Base-by-base conservation (phyloP, 2,329 filamentous ascomycete genomes). In the Xenosphaeropsis pyriputrescens region DNA sequence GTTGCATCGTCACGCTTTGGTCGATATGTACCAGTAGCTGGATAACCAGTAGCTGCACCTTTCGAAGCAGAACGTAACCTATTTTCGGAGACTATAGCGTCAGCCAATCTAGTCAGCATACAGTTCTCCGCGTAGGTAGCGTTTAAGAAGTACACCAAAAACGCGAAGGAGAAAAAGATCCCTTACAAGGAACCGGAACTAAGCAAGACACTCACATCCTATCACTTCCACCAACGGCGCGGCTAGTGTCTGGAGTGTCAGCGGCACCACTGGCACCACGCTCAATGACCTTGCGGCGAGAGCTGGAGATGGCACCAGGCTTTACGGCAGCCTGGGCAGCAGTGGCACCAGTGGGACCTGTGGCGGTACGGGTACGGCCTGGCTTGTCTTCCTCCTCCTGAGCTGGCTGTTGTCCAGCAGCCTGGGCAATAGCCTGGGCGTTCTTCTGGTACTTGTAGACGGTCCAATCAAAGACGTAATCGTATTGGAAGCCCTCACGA, bases 371-470 rank as follows among this genome's bases (percentile, higher is more conserved):
- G 53, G 70, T 71, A 57, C 77, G 76, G 50, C 75, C 75, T 47
- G 71, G 68, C 64, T 88, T 85, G 54, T 91, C 84, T 14, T 86
- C 81, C 31, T 77, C 76, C 47, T 86, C 81, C 49, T 72, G 75
- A 60, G 72, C 68, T 41, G 64, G 64, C 54, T 75, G 67, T 51
- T 72, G 70, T 49, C 72, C 78, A 48, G 77, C 78, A 50, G 82
- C 83, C 61, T 89, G 80, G 50, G 85, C 84, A 60, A 93, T 93
- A 55, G 86, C 86, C 66, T 93, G 85, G 39, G 88, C 88, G 53
- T 95, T 96, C 79, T 95, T 95, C 75, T 95, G 88, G 72, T 96
- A 95, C 71, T 96, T 96, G 77, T 95, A 96, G 55, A 96, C 91
- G 43, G 91, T 98, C 91, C 91, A 98, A 67, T 98, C 91, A 55